Percentiles rank a stretch among this genome's conserved stretches.
These are phyloP conservation scores for Farysia itapuensis DNA, from an alignment of 1,284 basidiomycete species.

Conservation along the genomic window DNA sequence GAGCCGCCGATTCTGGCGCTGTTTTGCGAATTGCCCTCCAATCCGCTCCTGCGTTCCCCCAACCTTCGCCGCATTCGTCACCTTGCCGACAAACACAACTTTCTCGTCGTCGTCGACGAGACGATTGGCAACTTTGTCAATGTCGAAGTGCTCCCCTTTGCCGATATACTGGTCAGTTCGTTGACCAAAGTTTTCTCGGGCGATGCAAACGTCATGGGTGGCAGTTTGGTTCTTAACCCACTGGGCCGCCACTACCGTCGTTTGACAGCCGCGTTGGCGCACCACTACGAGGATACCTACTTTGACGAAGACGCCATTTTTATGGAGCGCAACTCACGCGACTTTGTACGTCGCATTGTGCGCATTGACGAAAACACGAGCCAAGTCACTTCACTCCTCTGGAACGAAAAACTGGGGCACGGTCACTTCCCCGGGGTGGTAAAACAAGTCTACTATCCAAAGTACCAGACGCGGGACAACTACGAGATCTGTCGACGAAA, in stretches of 20 bases:
- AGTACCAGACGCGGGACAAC: constrained; percentile 72
- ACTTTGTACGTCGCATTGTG: constrained; percentile 77
- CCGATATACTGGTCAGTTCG: constrained; percentile 91
- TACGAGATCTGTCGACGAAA: constrained; percentile 71
- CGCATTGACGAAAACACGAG: constrained; percentile 82
- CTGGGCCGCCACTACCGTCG: constrained; percentile 69
- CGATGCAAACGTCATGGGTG: constrained; percentile 95
- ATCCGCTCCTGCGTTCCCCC: constrained; percentile 83
- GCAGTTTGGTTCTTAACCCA: constrained; percentile 73
- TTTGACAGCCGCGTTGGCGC: constrained; percentile 69
- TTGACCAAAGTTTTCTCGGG: constrained; percentile 95
- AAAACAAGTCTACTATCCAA: constrained; percentile 87
- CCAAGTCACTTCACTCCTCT: constrained; percentile 78
- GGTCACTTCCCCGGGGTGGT: constrained; percentile 62
- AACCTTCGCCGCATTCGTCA: constrained; percentile 76
- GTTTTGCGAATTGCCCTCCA: constrained; percentile 86
- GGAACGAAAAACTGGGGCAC: constrained; percentile 34
- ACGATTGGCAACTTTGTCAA: constrained; percentile 96
- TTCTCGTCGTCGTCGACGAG: constrained; percentile 89
- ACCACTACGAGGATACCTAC: constrained; percentile 80
- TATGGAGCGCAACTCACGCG: constrained; percentile 96
- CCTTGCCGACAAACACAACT: constrained; percentile 84
- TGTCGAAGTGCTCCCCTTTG: constrained; percentile 84
- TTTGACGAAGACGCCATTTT: constrained; percentile 91
- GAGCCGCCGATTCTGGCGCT: constrained; percentile 60